Evolutionary conservation across 768 basidiomycete genomes (phyloP).

Genomic region (Leccinum olivaceopallidum): DNA sequence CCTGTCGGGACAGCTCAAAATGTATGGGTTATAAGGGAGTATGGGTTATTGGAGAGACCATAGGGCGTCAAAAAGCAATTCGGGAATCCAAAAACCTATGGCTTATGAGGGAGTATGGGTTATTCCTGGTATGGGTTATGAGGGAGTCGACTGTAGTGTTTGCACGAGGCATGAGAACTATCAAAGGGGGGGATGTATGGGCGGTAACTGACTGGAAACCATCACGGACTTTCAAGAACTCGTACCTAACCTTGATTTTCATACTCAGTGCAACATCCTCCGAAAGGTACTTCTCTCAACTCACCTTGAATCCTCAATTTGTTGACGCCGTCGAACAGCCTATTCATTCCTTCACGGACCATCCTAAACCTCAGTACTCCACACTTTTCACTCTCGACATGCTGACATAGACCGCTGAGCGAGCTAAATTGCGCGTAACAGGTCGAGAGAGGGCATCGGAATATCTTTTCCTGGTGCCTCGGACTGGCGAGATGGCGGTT

Average conservation of each 20-base stretch:
- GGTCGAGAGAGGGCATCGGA: constrained; percentile 50
- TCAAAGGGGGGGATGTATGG: constrained; percentile 3
- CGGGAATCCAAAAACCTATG: too few species aligned
- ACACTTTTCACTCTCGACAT: constrained; percentile 65
- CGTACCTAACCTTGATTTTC: constrained; percentile 17
- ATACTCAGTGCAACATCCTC: constrained; percentile 8
- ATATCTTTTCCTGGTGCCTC: constrained; percentile 51
- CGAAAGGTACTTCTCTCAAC: neutral
- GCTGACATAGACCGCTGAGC: constrained; percentile 61
- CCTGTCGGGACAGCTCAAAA: too few species aligned
- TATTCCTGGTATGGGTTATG: too few species aligned
- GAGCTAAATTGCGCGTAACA: constrained; percentile 48
- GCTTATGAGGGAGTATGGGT: too few species aligned
- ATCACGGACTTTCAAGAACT: constrained; percentile 28
- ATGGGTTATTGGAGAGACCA: too few species aligned
- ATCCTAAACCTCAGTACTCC: constrained; percentile 49
- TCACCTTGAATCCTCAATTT: constrained; percentile 16
- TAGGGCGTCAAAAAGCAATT: too few species aligned
- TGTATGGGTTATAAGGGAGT: too few species aligned
- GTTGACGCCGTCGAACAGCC: constrained; percentile 25
- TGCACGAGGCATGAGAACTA: constrained; percentile 14
- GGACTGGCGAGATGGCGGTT: constrained; percentile 70
- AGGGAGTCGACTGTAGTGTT: neutral
- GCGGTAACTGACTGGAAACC: constrained; percentile 15
- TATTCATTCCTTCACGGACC: constrained; percentile 41